These are phyloP conservation scores for Diaporthe velutina DNA, from an alignment of 2,329 filamentous ascomycete species.

Conservation along the genomic window DNA sequence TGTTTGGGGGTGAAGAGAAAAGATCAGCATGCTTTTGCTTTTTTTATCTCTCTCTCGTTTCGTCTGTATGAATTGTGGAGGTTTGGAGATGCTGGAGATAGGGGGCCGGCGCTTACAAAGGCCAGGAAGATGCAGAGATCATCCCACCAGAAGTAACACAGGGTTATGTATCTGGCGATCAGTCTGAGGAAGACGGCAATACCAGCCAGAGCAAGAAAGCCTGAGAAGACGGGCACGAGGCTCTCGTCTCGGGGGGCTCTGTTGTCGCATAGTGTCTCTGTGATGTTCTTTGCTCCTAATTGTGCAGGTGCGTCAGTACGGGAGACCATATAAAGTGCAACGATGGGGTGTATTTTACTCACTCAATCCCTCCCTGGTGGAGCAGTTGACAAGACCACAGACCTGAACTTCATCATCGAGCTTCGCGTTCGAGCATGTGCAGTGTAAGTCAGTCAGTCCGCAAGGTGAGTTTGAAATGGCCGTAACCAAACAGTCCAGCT, in stretches of 20 bases:
- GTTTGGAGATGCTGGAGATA: no score
- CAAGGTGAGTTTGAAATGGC: not conserved
- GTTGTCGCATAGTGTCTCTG: conserved; percentile 12
- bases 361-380: conserved; percentile 16
- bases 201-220: conserved; percentile 6
- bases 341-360: not conserved
- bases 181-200: conserved; percentile 1
- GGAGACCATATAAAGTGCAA: not conserved
- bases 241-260: not conserved
- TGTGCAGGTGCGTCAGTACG: not conserved
- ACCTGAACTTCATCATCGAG: not conserved
- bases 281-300: conserved; percentile 16
- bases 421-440: conserved; percentile 18
- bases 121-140: conserved; percentile 22
- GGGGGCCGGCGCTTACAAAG: not conserved
- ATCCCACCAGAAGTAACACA: conserved; percentile 28
- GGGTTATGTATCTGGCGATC: not conserved
- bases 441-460: not conserved
- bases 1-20: not conserved
- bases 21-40: not conserved
- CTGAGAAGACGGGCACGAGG: not conserved
- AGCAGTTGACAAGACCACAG: conserved; percentile 4
- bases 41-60: not conserved
- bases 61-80: not conserved
- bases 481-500: conserved; percentile 12